These are phyloP conservation scores for Ballota nigra DNA, from an alignment of 257 asterid genomes.

Conservation along the genomic window DNA sequence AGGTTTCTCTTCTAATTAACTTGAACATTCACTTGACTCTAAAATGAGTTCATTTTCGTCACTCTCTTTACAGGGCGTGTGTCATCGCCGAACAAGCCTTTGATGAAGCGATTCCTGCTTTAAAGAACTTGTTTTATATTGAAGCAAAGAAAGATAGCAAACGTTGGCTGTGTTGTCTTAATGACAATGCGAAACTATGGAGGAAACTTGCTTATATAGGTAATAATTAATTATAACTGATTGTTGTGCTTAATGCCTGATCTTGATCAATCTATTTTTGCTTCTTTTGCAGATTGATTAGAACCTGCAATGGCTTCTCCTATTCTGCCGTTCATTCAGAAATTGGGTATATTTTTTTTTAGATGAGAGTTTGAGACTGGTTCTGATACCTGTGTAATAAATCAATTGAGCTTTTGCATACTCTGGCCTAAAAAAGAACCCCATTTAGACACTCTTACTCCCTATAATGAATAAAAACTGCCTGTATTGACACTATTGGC, in stretches of 20 bases:
- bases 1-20: not conserved
- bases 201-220: not conserved
- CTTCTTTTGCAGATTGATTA: not conserved
- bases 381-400: too few relatives aligned
- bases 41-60: not conserved
- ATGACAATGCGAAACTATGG: not conserved
- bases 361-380: too few relatives aligned
- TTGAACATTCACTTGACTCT: too few relatives aligned
- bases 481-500: too few relatives aligned
- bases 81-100: too few relatives aligned
- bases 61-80: not conserved
- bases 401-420: too few relatives aligned
- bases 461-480: too few relatives aligned
- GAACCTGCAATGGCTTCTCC: not conserved
- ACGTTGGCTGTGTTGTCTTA: not conserved
- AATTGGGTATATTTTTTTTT: not conserved
- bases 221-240: too few relatives aligned
- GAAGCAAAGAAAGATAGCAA: not conserved
- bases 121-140: too few relatives aligned
- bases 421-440: too few relatives aligned
- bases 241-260: not conserved
- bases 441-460: too few relatives aligned
- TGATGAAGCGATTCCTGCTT: too few relatives aligned
- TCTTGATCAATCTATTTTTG: not conserved
- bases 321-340: not conserved